Evolutionary conservation across 768 basidiomycete genomes (phyloP), one percentile per base, ranked within the genome.

Genomic region (Leccinum uliginosum): DNA sequence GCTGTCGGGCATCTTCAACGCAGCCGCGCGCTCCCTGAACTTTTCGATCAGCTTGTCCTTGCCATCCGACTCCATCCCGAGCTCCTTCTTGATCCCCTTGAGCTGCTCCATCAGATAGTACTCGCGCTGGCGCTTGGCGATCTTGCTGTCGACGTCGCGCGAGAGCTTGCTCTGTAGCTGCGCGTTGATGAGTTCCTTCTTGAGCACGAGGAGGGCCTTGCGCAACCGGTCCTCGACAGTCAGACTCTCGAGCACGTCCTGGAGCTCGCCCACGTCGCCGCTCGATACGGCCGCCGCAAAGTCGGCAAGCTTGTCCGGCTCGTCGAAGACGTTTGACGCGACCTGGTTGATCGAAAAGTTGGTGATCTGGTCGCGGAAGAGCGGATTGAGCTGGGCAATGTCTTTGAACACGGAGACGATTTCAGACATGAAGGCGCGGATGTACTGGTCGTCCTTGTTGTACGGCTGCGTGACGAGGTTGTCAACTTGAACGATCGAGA

Each of bases 321-420:
- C 95, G 67, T 98, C 94, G 64, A 98, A 98, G 54, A 97, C 90
- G 73, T 93, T 97, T 9, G 89, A 82, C 2, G 93, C 89, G 54
- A 92, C 84, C 69, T 96, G 93, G 69, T 89, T 89, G 73, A 96
- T 93, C 15, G 90, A 90, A 72, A 97, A 97, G 70, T 93, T 93
- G 60, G 94, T 93, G 63, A 98, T 96, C 69, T 98, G 95, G 76
- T 98, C 96, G 44, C 95, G 89, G 86, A 98, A 98, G 62, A 98
- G 84, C 2, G 94, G 94, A 72, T 97, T 96, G 44, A 98, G 82
- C 70, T 95, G 92, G 0, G 95, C 95, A 58, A 98, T 97, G 68
- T 98, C 95, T 78, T 98, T 98, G 83, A 98, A 98, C 38, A 95
- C 93, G 46, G 90, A 88, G 62, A 98, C 89, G 58, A 98, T 93